Evolutionary conservation across 2,329 filamentous ascomycete genomes (phyloP).

Genomic region (Talaromyces funiculosus): DNA sequence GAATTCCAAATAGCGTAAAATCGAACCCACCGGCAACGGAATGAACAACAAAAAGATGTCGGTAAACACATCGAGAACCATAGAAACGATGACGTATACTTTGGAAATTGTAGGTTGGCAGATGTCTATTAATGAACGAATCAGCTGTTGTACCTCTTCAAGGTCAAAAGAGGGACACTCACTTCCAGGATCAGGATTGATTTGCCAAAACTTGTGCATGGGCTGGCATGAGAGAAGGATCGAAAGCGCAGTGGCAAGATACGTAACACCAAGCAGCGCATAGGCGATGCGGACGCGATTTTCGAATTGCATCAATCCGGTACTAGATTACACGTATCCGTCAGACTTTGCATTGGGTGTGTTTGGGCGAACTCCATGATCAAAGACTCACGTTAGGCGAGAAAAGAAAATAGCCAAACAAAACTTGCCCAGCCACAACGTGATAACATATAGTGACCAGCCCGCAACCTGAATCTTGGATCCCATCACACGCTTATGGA

Average conservation of each 20-base stretch:
- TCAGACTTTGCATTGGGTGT: background rate
- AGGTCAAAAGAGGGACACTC: constrained; percentile 21
- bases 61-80: constrained; percentile 49
- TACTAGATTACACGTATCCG: constrained; percentile 28
- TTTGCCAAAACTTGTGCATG: constrained; percentile 53
- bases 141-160: background rate
- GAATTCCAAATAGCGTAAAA: no score
- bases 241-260: constrained; percentile 42
- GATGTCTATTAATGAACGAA: constrained; percentile 25
- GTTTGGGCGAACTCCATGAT: background rate
- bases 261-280: constrained; percentile 43
- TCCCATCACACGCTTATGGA: constrained; percentile 43
- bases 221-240: constrained; percentile 51
- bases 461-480: constrained; percentile 49
- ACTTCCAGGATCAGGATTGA: constrained; percentile 53
- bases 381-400: constrained; percentile 42
- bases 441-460: constrained; percentile 50
- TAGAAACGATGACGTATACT: constrained; percentile 43
- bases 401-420: constrained; percentile 52
- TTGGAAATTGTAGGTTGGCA: constrained; percentile 46
- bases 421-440: constrained; percentile 49
- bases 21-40: constrained; percentile 45
- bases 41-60: constrained; percentile 55
- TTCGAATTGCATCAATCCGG: constrained; percentile 34
- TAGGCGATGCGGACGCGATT: constrained; percentile 47